Percentiles rank a stretch among this genome's conserved stretches.
These are phyloP conservation scores for Juglanconis oblonga DNA, from an alignment of 2,329 filamentous ascomycete species.

Conservation along the genomic window DNA sequence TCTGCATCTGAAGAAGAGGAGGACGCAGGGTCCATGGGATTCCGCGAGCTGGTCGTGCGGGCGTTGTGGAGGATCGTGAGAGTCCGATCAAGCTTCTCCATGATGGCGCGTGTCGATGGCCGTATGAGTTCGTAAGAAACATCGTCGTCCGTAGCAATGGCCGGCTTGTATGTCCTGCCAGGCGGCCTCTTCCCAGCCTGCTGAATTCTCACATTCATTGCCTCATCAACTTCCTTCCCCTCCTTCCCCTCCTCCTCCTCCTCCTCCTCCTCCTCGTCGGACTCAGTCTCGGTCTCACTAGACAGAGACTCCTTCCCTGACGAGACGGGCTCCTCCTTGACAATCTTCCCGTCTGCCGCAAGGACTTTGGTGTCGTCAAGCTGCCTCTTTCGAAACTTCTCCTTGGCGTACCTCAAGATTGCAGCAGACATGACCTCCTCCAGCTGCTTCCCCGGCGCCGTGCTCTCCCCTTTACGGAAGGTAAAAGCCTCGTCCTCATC, in stretches of 20 bases:
- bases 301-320: constrained; percentile 17
- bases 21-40: constrained; percentile 24
- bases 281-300: background rate
- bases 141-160: constrained; percentile 69
- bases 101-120: constrained; percentile 67
- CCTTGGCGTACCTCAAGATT: constrained; percentile 65
- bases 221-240: too few species aligned
- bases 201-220: background rate
- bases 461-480: constrained; percentile 40
- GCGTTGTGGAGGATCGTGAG: constrained; percentile 69
- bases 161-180: constrained; percentile 39
- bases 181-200: background rate
- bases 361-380: constrained; percentile 14
- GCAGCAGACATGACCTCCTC: constrained; percentile 68
- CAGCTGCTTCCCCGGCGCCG: constrained; percentile 57
- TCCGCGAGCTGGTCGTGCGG: constrained; percentile 49
- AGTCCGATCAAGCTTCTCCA: constrained; percentile 66
- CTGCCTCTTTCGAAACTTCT: constrained; percentile 51
- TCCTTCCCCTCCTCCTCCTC: background rate
- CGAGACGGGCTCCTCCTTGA: constrained; percentile 10
- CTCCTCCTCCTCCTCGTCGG: background rate
- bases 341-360: background rate
- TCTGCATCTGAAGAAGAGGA: background rate
- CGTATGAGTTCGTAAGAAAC: constrained; percentile 61
- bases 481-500: constrained; percentile 52